Conservation (phyloP, 2,329 filamentous ascomycete genomes). For the Monosporascus sp. region DNA sequence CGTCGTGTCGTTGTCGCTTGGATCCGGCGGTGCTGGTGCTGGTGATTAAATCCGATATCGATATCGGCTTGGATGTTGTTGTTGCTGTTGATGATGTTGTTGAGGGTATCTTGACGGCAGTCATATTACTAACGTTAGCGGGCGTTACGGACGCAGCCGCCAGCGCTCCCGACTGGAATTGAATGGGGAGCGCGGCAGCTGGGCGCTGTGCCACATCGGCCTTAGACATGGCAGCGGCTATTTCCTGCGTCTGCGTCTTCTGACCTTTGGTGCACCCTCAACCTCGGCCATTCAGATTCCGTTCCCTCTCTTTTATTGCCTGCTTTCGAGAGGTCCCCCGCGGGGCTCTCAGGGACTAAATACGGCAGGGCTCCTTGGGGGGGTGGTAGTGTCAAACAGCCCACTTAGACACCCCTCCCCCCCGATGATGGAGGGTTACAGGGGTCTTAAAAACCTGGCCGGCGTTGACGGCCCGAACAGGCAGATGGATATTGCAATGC, state of each 20-base stretch:
- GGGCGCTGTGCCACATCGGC: conserved; percentile 29
- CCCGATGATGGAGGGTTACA: background rate
- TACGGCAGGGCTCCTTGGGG: conserved; percentile 3
- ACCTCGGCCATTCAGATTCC: conserved; percentile 31
- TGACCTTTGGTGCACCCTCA: background rate
- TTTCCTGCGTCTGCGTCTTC: conserved; percentile 6
- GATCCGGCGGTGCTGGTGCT: conserved; percentile 15
- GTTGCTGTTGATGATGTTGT: conserved; percentile 7
- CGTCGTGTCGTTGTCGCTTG: conserved; percentile 24
- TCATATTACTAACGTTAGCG: conserved; percentile 8
- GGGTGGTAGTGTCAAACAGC: background rate
- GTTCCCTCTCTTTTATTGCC: conserved; percentile 17
- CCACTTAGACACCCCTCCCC: background rate
- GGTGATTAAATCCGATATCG: conserved; percentile 5
- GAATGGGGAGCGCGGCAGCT: conserved; percentile 25
- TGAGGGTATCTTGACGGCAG: conserved; percentile 6
- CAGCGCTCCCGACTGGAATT: conserved; percentile 20
- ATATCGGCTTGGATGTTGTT: conserved; percentile 5
- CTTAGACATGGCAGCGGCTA: conserved; percentile 26
- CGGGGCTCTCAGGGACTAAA: conserved; percentile 26
- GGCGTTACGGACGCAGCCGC: conserved; percentile 15
- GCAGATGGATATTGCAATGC: background rate
- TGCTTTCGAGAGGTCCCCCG: conserved; percentile 15
- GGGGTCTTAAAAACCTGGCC: background rate
- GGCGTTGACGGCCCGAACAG: background rate